Evolutionary conservation across 2,329 filamentous ascomycete species (phyloP), one percentile per base, ranked within the genome.

Genomic region (Cercospora sojina): DNA sequence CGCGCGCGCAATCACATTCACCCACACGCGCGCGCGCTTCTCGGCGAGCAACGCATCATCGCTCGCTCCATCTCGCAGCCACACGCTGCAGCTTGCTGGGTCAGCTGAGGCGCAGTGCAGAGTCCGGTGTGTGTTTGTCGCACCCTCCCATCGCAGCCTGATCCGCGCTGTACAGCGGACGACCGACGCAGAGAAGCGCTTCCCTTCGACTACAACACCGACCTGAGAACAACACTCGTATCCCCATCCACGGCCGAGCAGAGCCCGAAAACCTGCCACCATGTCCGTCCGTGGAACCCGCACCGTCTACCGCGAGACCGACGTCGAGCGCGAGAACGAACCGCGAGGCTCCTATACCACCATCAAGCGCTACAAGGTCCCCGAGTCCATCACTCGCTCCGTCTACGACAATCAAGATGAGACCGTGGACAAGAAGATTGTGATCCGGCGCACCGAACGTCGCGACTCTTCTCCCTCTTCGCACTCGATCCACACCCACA

Each of bases 341-440:
- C 74, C 74, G 60, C 64, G 78, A 78, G 67, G 80, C 62, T 81
- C 79, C 68, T 84, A 83, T 72, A 85, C 83, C 70, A 86, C 84
- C 6, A 83, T 88, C 71, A 86, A 86, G 74, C 85, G 86, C 72
- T 89, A 89, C 80, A 81, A 82, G 68, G 77, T 84, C n/a, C 83
- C 83, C 59, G 83, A 85, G 62, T 78, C 79, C 65, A 78, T 81
- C 41, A 75, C 79, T 55, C 72, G 70, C 57, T 68, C 68, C 12
- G 68, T 73, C 32, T 71, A 72, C 62, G 67, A 74, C 47, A 79
- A 81, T 57, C 68, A 71, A 35, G 72, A 75, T 23, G 80, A 82
- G 66, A 74, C 73, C 23, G 75, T 74, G 31, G 79, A 80, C 71
- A 79, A 82, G 67, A 82, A 84, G 71, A 82, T 83, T 70, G 80